Evolutionary conservation across 2,329 filamentous ascomycete species (phyloP), one percentile per base, ranked within the genome.

Genomic region (Diplodia corticola): DNA sequence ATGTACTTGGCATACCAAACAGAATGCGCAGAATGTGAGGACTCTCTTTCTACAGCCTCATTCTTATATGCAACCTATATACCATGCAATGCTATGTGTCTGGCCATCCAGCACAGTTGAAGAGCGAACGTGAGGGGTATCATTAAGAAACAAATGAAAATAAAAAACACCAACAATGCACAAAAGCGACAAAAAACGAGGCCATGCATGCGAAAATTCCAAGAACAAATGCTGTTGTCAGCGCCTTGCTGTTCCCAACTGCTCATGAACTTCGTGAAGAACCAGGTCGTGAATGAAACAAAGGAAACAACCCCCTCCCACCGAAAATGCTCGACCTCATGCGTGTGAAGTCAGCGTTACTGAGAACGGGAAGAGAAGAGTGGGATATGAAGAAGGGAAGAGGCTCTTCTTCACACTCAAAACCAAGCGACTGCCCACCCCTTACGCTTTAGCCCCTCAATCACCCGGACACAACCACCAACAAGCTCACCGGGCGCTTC

Each of bases 51-150:
- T 44, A 44, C 40, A 44, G 40, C 40, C 40, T 7, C n/a, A 17
- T 28, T 13, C 26, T n/a, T 13, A 15, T 13, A 53, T 49, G 10
- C 30, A 61, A 17, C 28, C 57, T 37, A 35, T 44, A 33, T 28
- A 53, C 46, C 61, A 64, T 53, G 49, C 48, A 64, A 44, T 28
- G 24, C 49, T 54, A 30, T 30, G 26, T 54, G 61, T 35, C 33
- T 17, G 12, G n/a, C 28, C 22, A 60, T 40, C 40, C 46, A 44
- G 17, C 49, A 61, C 40, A 33, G 48, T 30, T 26, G 30, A 48
- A 48, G 44, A 61, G 57, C 57, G 57, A 61, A 26, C 57, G 57
- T 63, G 44, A 48, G 46, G 59, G 60, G 48, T 63, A 63, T 63
- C 60, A 37, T 63, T 63, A 17, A 7, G 35, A 63, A 63, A 22